Percentiles rank a stretch among this genome's conserved stretches.
Evolutionary conservation across 2,329 filamentous ascomycete genomes (phyloP).

Genomic region (Xenosphaeropsis pyriputrescens): DNA sequence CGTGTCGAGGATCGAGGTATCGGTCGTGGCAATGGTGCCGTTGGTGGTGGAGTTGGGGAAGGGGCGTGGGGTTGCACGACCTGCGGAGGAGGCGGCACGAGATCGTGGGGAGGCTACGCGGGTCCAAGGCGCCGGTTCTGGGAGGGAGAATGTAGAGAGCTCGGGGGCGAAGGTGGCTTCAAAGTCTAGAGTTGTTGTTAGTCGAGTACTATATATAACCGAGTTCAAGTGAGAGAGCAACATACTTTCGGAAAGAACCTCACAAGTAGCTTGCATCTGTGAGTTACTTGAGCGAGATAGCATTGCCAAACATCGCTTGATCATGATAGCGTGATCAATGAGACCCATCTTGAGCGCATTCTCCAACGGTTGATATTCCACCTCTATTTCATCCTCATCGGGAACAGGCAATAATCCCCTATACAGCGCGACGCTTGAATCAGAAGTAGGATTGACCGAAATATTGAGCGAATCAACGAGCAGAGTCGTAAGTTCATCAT

Average conservation of each 20-base stretch:
- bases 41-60: constrained; percentile 20
- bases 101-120: no score
- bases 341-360: constrained; percentile 73
- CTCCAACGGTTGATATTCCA: constrained; percentile 45
- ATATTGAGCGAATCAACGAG: constrained; percentile 65
- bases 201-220: constrained; percentile 1
- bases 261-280: constrained; percentile 36
- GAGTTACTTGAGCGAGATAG: constrained; percentile 46
- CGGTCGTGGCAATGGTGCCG: constrained; percentile 11
- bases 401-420: constrained; percentile 51
- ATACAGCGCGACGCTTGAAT: constrained; percentile 69
- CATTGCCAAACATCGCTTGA: constrained; percentile 65
- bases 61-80: constrained; percentile 23
- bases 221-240: constrained; percentile 8
- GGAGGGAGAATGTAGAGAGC: constrained; percentile 44
- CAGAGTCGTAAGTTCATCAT: constrained; percentile 51
- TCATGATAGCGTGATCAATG: constrained; percentile 75
- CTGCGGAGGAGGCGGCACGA: no score
- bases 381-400: constrained; percentile 26
- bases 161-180: constrained; percentile 49
- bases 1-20: constrained; percentile 10
- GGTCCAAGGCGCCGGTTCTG: constrained; percentile 4
- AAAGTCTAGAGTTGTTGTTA: constrained; percentile 31
- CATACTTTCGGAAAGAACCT: constrained; percentile 52
- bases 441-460: constrained; percentile 58